Evolutionary conservation across 1,284 basidiomycete species (phyloP).

Genomic region (Cryptococcus floricola): DNA sequence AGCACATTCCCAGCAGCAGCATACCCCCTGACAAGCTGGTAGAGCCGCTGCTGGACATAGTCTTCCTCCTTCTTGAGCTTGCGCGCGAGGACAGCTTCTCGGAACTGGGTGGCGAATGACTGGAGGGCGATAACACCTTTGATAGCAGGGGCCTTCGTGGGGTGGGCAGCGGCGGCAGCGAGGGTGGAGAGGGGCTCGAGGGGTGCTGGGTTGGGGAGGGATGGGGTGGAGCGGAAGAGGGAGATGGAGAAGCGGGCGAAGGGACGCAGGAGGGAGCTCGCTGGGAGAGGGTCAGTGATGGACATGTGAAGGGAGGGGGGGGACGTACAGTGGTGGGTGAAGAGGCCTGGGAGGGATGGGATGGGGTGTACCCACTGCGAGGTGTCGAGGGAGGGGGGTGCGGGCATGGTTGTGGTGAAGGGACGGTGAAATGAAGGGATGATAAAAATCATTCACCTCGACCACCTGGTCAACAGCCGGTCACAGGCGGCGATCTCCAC

Average conservation of each 20-base stretch:
- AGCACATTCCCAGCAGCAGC: slow-evolving; percentile 6
- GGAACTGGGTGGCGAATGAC: slow-evolving; percentile 11
- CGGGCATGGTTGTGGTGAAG: too few species aligned
- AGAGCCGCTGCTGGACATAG: not conserved
- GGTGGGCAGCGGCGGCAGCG: not conserved
- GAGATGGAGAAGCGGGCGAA: slow-evolving; percentile 17
- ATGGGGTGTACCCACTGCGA: too few species aligned
- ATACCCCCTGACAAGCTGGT: slow-evolving; percentile 4
- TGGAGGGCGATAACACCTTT: slow-evolving; percentile 10
- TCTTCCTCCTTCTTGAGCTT: not conserved
- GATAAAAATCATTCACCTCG: too few species aligned
- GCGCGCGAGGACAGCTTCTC: not conserved
- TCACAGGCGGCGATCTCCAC: too few species aligned
- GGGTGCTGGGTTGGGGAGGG: slow-evolving; percentile 1
- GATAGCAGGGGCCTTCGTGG: not conserved
- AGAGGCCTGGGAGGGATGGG: too few species aligned
- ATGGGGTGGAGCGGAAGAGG: slow-evolving; percentile 5
- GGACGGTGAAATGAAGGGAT: too few species aligned
- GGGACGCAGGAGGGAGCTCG: slow-evolving; percentile 6
- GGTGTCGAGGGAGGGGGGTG: too few species aligned
- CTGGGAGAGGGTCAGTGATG: not conserved
- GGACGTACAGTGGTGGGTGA: too few species aligned
- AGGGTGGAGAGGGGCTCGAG: not conserved
- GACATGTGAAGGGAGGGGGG: too few species aligned
- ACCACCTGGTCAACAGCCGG: too few species aligned